These are phyloP conservation scores for Ramalina peruviana DNA, from an alignment of 495 filamentous ascomycete genomes.

Conservation along the genomic window DNA sequence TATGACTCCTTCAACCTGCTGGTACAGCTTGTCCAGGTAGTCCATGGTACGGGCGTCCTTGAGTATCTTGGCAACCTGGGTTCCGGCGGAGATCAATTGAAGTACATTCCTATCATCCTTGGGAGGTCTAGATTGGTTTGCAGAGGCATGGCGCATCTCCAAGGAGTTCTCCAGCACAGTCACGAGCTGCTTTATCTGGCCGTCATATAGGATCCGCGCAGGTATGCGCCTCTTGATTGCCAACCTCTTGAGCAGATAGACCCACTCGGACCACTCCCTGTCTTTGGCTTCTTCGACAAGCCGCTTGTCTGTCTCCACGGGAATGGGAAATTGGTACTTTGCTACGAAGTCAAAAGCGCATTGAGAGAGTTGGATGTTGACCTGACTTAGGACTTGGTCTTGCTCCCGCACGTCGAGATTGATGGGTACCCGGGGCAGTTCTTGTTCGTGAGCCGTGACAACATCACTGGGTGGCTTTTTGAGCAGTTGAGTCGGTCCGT, in stretches of 20 bases:
- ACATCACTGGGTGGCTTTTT: conserved; percentile 49
- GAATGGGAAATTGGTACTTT: conserved; percentile 80
- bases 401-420: conserved; percentile 72
- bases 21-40: conserved; percentile 58
- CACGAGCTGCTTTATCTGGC: conserved; percentile 79
- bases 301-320: conserved; percentile 64
- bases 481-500: conserved; percentile 70
- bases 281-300: conserved; percentile 66
- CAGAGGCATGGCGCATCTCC: conserved; percentile 73
- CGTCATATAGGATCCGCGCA: conserved; percentile 68
- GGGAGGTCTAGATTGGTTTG: conserved; percentile 66
- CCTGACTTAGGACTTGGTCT: conserved; percentile 60
- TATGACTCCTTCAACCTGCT: conserved; percentile 59
- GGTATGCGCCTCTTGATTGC: conserved; percentile 78
- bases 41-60: conserved; percentile 72
- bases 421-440: conserved; percentile 68
- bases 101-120: conserved; percentile 87
- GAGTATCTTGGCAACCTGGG: conserved; percentile 75
- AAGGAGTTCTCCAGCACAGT: conserved; percentile 71
- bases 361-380: conserved; percentile 72
- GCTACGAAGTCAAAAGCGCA: conserved; percentile 84
- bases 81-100: conserved; percentile 72
- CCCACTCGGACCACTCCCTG: conserved; percentile 87
- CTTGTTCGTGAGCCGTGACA: conserved; percentile 58
- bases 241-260: conserved; percentile 71